phyloP scores from a whole-genome alignment of 2,329 filamentous ascomycete species.

The Aspergillus sp. region DNA sequence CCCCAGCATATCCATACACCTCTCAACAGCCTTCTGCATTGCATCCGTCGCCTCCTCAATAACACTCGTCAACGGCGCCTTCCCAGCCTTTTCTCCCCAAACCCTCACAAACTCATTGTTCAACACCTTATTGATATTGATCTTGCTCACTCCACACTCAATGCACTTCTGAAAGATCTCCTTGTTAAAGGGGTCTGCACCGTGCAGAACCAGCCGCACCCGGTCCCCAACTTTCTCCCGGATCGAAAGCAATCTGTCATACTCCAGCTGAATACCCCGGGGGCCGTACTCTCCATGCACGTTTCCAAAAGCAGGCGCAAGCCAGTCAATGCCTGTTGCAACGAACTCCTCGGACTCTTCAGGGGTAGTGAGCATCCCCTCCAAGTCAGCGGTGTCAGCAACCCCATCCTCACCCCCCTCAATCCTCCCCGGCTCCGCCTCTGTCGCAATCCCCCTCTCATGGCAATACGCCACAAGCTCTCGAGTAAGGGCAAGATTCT shows the following conservation, averaged over 20 bases:
- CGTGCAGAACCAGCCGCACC: slow-evolving; percentile 52
- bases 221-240: slow-evolving; percentile 42
- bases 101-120: slow-evolving; percentile 46
- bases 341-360: slow-evolving; percentile 66
- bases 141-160: slow-evolving; percentile 48
- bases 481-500: slow-evolving; percentile 59
- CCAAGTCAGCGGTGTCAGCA: slow-evolving; percentile 57
- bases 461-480: slow-evolving; percentile 60
- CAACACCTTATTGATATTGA: slow-evolving; percentile 56
- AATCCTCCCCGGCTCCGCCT: slow-evolving; percentile 65
- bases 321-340: slow-evolving; percentile 63
- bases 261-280: slow-evolving; percentile 57
- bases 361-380: slow-evolving; percentile 59
- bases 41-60: slow-evolving; percentile 49
- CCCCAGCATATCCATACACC: slow-evolving; percentile 48
- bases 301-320: slow-evolving; percentile 70
- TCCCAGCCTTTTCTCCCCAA: slow-evolving; percentile 44
- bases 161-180: slow-evolving; percentile 52
- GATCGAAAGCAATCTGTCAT: slow-evolving; percentile 47
- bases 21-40: slow-evolving; percentile 52
- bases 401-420: slow-evolving; percentile 71
- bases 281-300: slow-evolving; percentile 68
- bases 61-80: slow-evolving; percentile 46
- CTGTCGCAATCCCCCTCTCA: slow-evolving; percentile 58
- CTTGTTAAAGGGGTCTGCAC: slow-evolving; percentile 51